Base-by-base conservation (phyloP, 164 flowering plant genomes). In the Berberis vulgaris region DNA sequence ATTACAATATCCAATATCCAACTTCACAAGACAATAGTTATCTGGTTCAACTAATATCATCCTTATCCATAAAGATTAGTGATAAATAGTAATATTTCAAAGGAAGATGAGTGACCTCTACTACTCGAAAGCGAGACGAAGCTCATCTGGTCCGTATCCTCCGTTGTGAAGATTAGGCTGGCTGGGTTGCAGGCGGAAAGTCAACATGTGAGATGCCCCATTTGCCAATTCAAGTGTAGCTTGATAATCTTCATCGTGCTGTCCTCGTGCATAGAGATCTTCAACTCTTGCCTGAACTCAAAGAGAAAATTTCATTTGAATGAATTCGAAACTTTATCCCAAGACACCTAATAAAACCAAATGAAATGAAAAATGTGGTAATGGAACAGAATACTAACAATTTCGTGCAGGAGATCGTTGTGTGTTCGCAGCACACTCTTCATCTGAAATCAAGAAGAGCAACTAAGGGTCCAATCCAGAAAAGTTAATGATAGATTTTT, bases 51-150 rank as follows among this genome's bases (percentile, higher is more conserved):
- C n/a, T n/a, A n/a, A n/a, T n/a, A n/a, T n/a, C n/a, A n/a, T n/a
- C n/a, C n/a, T n/a, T n/a, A n/a, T n/a, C n/a, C n/a, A n/a, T n/a
- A n/a, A n/a, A n/a, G n/a, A n/a, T n/a, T n/a, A n/a, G n/a, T n/a
- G n/a, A n/a, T n/a, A n/a, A n/a, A n/a, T n/a, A n/a, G n/a, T n/a
- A n/a, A n/a, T n/a, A n/a, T n/a, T n/a, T n/a, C n/a, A n/a, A n/a
- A n/a, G n/a, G n/a, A n/a, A n/a, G n/a, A n/a, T n/a, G n/a, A n/a
- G n/a, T n/a, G n/a, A n/a, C n/a, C n/a, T n/a, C n/a, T n/a, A n/a
- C n/a, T n/a, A n/a, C n/a, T n/a, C n/a, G n/a, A n/a, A 79, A 71
- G 69, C 76, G 44, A 82, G 83, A 49, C 80, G 80, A 11, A 82
- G 80, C 62, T 76, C 73, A 11, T 64, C 65, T 58, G 63, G 52